These are phyloP conservation scores for Saccharomyces kudriavzevii DNA, from an alignment of 805 yeast genomes.

Conservation along the genomic window DNA sequence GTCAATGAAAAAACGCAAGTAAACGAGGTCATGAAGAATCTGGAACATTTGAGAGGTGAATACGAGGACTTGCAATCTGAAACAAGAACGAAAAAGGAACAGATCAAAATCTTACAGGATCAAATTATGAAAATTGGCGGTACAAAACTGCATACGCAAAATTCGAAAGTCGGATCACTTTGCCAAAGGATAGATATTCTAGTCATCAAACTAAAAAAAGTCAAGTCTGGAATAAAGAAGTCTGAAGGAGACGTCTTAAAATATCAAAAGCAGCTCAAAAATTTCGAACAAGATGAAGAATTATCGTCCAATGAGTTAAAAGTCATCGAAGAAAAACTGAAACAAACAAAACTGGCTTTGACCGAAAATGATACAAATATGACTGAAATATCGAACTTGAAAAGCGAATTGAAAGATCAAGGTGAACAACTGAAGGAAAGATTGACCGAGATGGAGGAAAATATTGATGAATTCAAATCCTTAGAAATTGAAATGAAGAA, in stretches of 20 bases:
- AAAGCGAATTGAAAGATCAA: slow-evolving; percentile 35
- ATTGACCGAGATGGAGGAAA: slow-evolving; percentile 34
- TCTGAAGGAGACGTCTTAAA: slow-evolving; percentile 56
- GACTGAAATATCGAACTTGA: slow-evolving; percentile 36
- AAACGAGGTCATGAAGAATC: slow-evolving; percentile 11
- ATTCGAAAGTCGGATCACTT: slow-evolving; percentile 71
- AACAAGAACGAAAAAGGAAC: slow-evolving; percentile 42
- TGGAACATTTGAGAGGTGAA: slow-evolving; percentile 34
- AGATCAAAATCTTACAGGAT: slow-evolving; percentile 58
- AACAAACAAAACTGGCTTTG: slow-evolving; percentile 31
- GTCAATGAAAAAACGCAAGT: slow-evolving; percentile 30
- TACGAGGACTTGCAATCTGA: slow-evolving; percentile 41
- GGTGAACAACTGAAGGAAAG: slow-evolving; percentile 35
- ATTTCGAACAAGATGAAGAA: slow-evolving; percentile 41
- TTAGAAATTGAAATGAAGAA: slow-evolving; percentile 59
- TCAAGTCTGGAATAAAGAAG: slow-evolving; percentile 49
- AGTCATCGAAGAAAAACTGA: slow-evolving; percentile 22
- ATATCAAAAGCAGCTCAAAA: slow-evolving; percentile 39
- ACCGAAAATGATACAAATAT: slow-evolving; percentile 23
- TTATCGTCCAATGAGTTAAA: slow-evolving; percentile 32
- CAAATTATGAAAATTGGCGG: slow-evolving; percentile 90
- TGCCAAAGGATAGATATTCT: slow-evolving; percentile 56
- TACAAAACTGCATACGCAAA: slow-evolving; percentile 67
- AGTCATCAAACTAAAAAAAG: slow-evolving; percentile 48
- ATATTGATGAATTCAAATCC: slow-evolving; percentile 51